These are phyloP conservation scores for Cinnamomum chago DNA, from an alignment of 164 flowering plant species.

Conservation along the genomic window DNA sequence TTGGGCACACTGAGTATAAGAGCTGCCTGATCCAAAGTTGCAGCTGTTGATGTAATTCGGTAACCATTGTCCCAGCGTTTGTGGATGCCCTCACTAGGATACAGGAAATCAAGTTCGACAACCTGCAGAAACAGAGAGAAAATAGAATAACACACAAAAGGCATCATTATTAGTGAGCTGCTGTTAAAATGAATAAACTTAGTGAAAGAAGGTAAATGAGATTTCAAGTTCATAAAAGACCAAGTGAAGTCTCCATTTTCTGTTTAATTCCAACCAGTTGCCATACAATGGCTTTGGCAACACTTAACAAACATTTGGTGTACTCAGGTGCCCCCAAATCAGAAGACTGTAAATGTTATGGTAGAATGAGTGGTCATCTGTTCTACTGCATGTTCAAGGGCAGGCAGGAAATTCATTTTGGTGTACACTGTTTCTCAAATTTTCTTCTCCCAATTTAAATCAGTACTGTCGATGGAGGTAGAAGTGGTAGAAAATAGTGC, in stretches of 20 bases:
- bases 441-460: too few species aligned
- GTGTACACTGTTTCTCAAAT: too few species aligned
- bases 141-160: neutral
- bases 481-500: too few species aligned
- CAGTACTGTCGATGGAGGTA: too few species aligned
- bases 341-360: neutral
- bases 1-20: slow-evolving; percentile 76
- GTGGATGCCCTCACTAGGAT: slow-evolving; percentile 90
- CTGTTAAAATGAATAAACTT: too few species aligned
- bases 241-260: neutral
- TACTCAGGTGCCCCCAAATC: neutral
- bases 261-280: neutral
- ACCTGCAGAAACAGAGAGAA: slow-evolving; percentile 37
- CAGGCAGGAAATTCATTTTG: neutral
- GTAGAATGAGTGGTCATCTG: neutral
- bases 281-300: neutral
- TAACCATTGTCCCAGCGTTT: slow-evolving; percentile 80
- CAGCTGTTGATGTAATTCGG: slow-evolving; percentile 76
- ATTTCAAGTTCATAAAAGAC: neutral
- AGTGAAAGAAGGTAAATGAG: neutral
- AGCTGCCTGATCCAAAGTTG: slow-evolving; percentile 84
- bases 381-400: neutral
- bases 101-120: slow-evolving; percentile 89
- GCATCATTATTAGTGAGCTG: too few species aligned
- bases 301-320: neutral